phyloP scores from a whole-genome alignment of 176 grass and related monocot species.

The Oryza meridionalis region DNA sequence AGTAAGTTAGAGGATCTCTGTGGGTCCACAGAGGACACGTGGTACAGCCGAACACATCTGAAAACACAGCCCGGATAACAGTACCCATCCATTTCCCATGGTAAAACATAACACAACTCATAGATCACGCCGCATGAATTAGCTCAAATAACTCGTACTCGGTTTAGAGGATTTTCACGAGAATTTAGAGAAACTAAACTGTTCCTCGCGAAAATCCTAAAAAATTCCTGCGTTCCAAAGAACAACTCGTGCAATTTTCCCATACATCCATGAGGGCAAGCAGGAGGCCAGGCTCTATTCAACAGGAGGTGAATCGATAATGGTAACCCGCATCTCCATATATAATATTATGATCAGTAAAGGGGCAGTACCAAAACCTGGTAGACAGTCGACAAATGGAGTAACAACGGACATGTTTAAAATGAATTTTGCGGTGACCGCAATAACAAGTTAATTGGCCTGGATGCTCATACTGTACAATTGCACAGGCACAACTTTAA shows the following conservation, averaged over 20 bases:
- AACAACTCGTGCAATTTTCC: neutral
- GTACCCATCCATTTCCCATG: neutral
- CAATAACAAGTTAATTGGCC: constrained; percentile 40
- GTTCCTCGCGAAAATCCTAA: too few species aligned
- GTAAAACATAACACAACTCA: neutral
- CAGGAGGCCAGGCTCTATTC: neutral
- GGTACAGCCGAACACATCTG: neutral
- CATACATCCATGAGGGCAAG: neutral
- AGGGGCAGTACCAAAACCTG: neutral
- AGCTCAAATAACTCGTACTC: too few species aligned
- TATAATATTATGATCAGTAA: neutral
- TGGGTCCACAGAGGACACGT: neutral
- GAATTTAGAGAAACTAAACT: too few species aligned
- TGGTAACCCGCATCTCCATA: neutral
- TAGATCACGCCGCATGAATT: neutral
- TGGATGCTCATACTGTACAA: constrained; percentile 53
- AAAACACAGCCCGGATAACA: too few species aligned
- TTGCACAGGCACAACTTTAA: constrained; percentile 53
- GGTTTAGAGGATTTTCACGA: too few species aligned
- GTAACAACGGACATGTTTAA: constrained; percentile 3
- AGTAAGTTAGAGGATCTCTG: too few species aligned
- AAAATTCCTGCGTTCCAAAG: too few species aligned
- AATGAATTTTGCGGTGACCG: constrained; percentile 25
- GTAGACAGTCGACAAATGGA: neutral
- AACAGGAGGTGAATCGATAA: neutral